These are phyloP conservation scores for Spongispora temasekensis DNA, from an alignment of 1,284 basidiomycete genomes.

Conservation along the genomic window DNA sequence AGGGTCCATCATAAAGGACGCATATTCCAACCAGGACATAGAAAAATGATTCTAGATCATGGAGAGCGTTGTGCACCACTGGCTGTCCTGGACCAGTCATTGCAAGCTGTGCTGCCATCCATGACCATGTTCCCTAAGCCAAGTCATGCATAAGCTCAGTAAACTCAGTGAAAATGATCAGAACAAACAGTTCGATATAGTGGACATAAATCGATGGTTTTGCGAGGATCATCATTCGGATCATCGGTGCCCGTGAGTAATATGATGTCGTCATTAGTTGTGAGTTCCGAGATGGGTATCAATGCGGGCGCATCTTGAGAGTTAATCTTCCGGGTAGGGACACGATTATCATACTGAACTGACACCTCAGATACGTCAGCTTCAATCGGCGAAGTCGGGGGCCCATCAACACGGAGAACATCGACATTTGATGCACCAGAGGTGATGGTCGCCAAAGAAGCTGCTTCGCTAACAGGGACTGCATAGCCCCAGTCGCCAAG, in stretches of 20 bases:
- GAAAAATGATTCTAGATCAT: background rate
- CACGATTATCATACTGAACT: background rate
- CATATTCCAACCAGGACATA: background rate
- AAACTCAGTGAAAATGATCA: background rate
- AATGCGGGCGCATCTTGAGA: background rate
- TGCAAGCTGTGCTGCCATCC: background rate
- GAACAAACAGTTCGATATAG: constrained; percentile 4
- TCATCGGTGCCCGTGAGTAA: constrained; percentile 6
- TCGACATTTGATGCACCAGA: background rate
- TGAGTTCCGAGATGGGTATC: background rate
- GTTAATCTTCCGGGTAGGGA: constrained; percentile 1
- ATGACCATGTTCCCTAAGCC: background rate
- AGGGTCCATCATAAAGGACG: background rate
- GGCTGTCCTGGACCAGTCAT: background rate
- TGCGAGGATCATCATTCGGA: background rate
- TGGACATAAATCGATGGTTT: constrained; percentile 7
- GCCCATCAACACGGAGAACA: no score
- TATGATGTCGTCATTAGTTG: background rate
- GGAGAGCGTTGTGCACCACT: background rate
- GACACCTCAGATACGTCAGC: background rate
- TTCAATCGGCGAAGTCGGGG: constrained; percentile 1
- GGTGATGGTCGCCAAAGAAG: background rate
- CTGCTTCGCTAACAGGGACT: background rate
- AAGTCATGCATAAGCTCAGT: background rate
- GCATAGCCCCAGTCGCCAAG: background rate